Percentiles rank a stretch among this genome's conserved stretches.
Evolutionary conservation across 192 early-diverging fungal genomes (phyloP).

Genomic region (Rhizoclosmatium globosum): DNA sequence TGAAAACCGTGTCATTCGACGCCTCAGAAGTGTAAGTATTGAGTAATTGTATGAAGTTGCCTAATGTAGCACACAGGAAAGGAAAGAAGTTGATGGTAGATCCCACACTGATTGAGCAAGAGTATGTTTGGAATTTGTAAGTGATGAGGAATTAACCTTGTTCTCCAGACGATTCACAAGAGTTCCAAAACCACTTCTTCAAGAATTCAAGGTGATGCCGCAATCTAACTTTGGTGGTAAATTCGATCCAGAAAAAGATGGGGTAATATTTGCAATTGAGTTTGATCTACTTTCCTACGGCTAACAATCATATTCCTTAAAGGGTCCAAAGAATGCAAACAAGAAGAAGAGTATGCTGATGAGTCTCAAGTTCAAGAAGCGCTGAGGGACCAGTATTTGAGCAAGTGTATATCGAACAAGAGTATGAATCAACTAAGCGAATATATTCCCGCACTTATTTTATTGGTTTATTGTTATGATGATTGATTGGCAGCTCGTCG

Average conservation of each 20-base stretch:
- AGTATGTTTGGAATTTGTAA: background rate
- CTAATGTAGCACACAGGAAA: background rate
- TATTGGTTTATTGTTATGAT: background rate
- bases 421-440: too few relatives aligned
- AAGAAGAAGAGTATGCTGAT: constrained; percentile 4
- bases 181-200: constrained; percentile 31
- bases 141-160: background rate
- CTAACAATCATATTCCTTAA: background rate
- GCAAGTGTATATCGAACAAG: background rate
- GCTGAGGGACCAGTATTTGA: background rate
- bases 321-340: background rate
- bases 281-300: background rate
- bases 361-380: constrained; percentile 9
- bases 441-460: too few relatives aligned
- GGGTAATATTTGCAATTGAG: background rate
- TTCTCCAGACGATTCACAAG: constrained; percentile 29
- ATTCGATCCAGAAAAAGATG: constrained; percentile 19
- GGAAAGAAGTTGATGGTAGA: constrained; percentile 16
- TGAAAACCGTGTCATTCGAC: constrained; percentile 19
- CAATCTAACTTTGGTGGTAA: constrained; percentile 31
- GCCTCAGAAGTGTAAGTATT: constrained; percentile 23
- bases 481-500: background rate
- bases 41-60: background rate
- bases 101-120: constrained; percentile 1
- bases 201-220: constrained; percentile 36